Evolutionary conservation across 192 early-diverging fungal genomes (phyloP), one percentile per base, ranked within the genome.

Genomic region (Ambispora gerdemannii): DNA sequence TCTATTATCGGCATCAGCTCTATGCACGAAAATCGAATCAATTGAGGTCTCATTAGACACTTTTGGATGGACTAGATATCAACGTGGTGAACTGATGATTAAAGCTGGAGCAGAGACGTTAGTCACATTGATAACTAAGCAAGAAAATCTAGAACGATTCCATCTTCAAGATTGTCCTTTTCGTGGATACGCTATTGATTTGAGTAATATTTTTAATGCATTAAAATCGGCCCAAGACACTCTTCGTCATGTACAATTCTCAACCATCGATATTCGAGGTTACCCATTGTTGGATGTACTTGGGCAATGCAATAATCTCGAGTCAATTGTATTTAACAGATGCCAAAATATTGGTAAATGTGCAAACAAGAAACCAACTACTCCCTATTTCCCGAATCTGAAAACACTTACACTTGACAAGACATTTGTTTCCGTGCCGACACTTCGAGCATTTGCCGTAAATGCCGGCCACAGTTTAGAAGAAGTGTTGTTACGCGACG

Each of bases 241-340:
- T 15, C 38, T 43, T 43, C 6, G 15, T 6, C 38, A 43, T 43
- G 15, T 43, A 10, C 38, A 43, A 43, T 43, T 43, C 15, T 43
- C 38, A 43, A 43, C 38, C 38, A 27, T 56, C 27, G 53, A 56
- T 56, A 8, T 56, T 4, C 53, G 20, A 56, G 53, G 53, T 4
- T 56, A 56, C 27, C 53, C 53, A 13, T 8, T 56, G 20, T 20
- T 56, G 27, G 53, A 56, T 56, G 53, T 27, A 13, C 53, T 56
- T 27, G 19, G 20, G 20, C 19, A 13, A 13, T 56, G 53, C 53
- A 4, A 27, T 27, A 56, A 56, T 56, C 20, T 56, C 6, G 19
- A n/a, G 20, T 13, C 53, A n/a, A 24, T 56, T n/a, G 53, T 56
- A 27, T 56, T 56, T 56, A 27, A 56, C 20, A 4, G 53, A 27